phyloP scores from a whole-genome alignment of 345 rosid genomes.

The Acer yangbiense region DNA sequence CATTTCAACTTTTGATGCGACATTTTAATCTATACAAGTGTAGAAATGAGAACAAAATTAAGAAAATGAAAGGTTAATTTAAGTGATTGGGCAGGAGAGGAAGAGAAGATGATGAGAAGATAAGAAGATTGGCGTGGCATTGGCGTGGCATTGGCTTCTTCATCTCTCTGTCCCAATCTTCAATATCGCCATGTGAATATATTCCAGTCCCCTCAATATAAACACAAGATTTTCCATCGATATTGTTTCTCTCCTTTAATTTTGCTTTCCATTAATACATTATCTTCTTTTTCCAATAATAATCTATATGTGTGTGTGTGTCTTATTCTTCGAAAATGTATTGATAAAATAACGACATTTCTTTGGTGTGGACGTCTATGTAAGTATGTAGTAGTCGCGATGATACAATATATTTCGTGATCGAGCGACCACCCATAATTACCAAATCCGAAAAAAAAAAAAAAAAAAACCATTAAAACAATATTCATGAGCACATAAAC shows the following conservation, averaged over 20 bases:
- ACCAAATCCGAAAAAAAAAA: no score
- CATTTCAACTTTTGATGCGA: no score
- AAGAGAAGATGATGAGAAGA: slow-evolving; percentile 21
- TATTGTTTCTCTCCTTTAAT: not conserved
- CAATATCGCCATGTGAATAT: slow-evolving; percentile 6
- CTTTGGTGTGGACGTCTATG: not conserved
- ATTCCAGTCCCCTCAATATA: not conserved
- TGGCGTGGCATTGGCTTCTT: slow-evolving; percentile 44
- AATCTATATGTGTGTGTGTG: no score
- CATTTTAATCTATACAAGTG: no score
- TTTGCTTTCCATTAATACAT: not conserved
- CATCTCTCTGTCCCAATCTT: slow-evolving; percentile 31
- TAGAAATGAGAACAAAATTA: no score
- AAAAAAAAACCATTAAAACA: no score
- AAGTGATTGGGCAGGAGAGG: slow-evolving; percentile 4
- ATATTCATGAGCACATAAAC: no score
- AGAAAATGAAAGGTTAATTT: no score
- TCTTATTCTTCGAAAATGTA: not conserved
- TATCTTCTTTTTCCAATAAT: no score
- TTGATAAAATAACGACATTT: not conserved
- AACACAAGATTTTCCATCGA: not conserved
- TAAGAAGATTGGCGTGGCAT: slow-evolving; percentile 49
- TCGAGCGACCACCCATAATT: no score
- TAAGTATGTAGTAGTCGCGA: no score
- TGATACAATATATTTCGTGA: not conserved